Base-by-base conservation (phyloP, 1,284 basidiomycete genomes). In the Athelia sp. region DNA sequence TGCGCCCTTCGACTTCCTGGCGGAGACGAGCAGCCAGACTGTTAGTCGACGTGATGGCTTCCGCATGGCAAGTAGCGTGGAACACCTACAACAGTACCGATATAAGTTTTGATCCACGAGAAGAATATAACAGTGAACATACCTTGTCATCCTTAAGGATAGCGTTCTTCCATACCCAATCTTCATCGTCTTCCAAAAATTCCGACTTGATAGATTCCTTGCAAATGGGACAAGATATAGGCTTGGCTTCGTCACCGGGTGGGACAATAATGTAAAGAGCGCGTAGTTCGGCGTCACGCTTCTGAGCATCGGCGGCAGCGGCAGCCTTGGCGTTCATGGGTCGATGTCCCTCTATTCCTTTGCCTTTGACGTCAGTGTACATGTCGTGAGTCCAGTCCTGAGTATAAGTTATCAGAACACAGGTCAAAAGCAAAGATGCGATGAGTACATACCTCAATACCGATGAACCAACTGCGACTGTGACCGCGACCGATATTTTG, bases 121-220 rank as follows among this genome's bases (percentile, higher is more conserved):
- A n/a, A n/a, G 35, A 18, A 9, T 13, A 45, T 19, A 53, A 51
- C 45, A 51, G 40, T 45, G 43, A 38, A 73, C 88, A 54, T 67
- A 93, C 92, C 72, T 79, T 80, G 49, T 87, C 87, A 54, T 94
- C 89, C 50, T 87, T 84, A 63, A 79, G 80, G 21, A 94, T 74
- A 0, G 95, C 93, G 63, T 99, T 98, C 60, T 79, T 81, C 93
- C 94, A 99, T 17, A 98, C 88, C 95, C 96, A 99, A 58, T 98
- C 97, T 71, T 99, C 97, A 54, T 97, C 94, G 49, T 98, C 95
- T 64, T 99, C 94, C 51, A 86, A 73, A 69, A 93, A 98, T 69
- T 98, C 96, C 56, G 87, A 84, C 73, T 93, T 92, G 68, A 99
- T 80, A 49, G 68, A 69, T 68, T 99, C 97, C 74, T 98, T 97